A percentile compares a stretch with the other conserved stretches of the same genome.
These are phyloP conservation scores for Castanea crenata DNA, from an alignment of 306 rosid species.

Conservation along the genomic window DNA sequence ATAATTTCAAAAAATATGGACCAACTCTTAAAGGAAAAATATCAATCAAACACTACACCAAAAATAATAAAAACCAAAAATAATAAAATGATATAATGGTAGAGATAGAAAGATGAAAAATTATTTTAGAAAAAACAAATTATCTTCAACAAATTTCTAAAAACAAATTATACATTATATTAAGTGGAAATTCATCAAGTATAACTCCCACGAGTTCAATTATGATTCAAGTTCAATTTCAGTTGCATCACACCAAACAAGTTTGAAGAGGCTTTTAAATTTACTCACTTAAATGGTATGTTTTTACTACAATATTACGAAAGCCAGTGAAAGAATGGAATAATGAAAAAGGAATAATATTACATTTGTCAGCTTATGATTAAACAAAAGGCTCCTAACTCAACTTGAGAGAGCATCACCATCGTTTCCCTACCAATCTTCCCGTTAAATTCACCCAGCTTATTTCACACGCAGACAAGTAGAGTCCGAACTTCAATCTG, in stretches of 20 bases:
- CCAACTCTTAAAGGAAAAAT: too few relatives aligned
- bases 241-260: not conserved
- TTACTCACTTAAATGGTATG: not conserved
- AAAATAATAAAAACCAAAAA: too few relatives aligned
- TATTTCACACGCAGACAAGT: conserved; percentile 10
- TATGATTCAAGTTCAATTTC: not conserved
- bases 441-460: not conserved
- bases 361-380: not conserved
- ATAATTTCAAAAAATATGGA: too few relatives aligned
- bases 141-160: too few relatives aligned
- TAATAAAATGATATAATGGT: too few relatives aligned
- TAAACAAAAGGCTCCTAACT: conserved; percentile 4
- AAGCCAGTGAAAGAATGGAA: not conserved
- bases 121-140: too few relatives aligned
- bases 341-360: conserved; percentile 4
- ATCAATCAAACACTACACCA: too few relatives aligned
- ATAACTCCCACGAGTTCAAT: too few relatives aligned
- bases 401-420: conserved; percentile 7
- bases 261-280: not conserved
- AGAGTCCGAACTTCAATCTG: conserved; percentile 20
- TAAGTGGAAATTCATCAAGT: too few relatives aligned
- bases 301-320: not conserved
- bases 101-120: too few relatives aligned
- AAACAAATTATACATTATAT: too few relatives aligned
- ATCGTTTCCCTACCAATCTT: conserved; percentile 9